Conservation (phyloP, 352 stramenopile genomes). For the Phytophthora megakarya region DNA sequence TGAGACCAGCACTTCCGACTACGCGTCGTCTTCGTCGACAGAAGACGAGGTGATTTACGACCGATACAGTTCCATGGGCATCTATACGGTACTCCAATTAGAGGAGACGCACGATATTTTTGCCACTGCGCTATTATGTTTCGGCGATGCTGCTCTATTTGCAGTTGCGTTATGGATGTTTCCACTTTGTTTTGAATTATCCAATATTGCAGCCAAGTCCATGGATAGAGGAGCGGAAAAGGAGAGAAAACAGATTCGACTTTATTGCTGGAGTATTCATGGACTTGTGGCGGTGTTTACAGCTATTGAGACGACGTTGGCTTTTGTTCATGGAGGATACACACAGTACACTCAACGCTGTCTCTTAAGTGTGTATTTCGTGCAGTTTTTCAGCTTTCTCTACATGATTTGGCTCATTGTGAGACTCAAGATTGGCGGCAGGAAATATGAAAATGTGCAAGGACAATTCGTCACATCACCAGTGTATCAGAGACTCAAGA, state of each 20-base stretch:
- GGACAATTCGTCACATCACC: conserved; percentile 67
- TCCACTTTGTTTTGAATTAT: conserved; percentile 50
- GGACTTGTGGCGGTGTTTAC: conserved; percentile 37
- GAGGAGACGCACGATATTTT: conserved; percentile 38
- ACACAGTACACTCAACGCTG: conserved; percentile 51
- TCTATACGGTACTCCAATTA: conserved; percentile 47
- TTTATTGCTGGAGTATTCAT: conserved; percentile 39
- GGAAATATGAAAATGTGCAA: conserved; percentile 70
- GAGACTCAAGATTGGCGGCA: conserved; percentile 50
- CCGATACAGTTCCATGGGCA: conserved; percentile 48
- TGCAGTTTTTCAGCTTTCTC: conserved; percentile 53
- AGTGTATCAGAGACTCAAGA: conserved; percentile 72
- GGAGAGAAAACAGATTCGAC: conserved; percentile 44
- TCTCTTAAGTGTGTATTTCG: conserved; percentile 47
- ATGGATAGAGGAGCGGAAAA: conserved; percentile 56
- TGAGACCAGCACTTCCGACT: conserved; percentile 24
- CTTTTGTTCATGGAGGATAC: conserved; percentile 45
- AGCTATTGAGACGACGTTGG: conserved; percentile 36
- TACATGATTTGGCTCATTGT: conserved; percentile 59
- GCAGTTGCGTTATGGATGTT: conserved; percentile 57
- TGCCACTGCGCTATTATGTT: conserved; percentile 38
- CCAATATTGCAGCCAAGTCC: conserved; percentile 52
- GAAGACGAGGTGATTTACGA: conserved; percentile 34
- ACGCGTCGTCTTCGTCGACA: conserved; percentile 25
- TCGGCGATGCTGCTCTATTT: conserved; percentile 48